phyloP scores from a whole-genome alignment of 148 eudicot genomes.

The Limonium bicolor region DNA sequence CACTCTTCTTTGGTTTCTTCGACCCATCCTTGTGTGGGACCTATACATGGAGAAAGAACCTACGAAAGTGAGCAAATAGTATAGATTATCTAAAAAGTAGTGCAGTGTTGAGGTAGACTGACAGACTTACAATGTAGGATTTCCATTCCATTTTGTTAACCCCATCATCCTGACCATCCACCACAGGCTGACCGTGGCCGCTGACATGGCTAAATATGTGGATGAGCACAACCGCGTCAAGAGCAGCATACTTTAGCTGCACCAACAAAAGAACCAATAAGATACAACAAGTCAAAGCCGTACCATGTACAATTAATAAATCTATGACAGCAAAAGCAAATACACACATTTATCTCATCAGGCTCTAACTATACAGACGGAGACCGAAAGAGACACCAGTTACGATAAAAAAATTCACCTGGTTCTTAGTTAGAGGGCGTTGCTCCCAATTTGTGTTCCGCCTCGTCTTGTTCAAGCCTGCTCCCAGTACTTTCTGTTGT shows the following conservation, averaged over 20 bases:
- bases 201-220: slow-evolving; percentile 75
- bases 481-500: slow-evolving; percentile 81
- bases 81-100: too few species aligned
- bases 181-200: slow-evolving; percentile 26
- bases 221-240: slow-evolving; percentile 90
- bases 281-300: too few species aligned
- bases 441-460: slow-evolving; percentile 96
- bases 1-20: slow-evolving; percentile 21
- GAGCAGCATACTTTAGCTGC: slow-evolving; percentile 98
- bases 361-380: neutral
- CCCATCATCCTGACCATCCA: slow-evolving; percentile 27
- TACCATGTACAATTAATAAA: neutral
- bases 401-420: slow-evolving; percentile 28
- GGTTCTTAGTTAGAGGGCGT: slow-evolving; percentile 71
- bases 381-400: neutral
- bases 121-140: slow-evolving; percentile 79
- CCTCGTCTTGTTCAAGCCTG: slow-evolving; percentile 85
- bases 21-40: slow-evolving; percentile 32
- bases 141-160: slow-evolving; percentile 67
- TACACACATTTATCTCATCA: neutral
- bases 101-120: too few species aligned
- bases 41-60: too few species aligned
- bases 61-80: too few species aligned
- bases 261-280: neutral
- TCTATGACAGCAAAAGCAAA: neutral